phyloP scores from a whole-genome alignment of 2,329 filamentous ascomycete species.

The Pseudocercospora fijiensis region DNA sequence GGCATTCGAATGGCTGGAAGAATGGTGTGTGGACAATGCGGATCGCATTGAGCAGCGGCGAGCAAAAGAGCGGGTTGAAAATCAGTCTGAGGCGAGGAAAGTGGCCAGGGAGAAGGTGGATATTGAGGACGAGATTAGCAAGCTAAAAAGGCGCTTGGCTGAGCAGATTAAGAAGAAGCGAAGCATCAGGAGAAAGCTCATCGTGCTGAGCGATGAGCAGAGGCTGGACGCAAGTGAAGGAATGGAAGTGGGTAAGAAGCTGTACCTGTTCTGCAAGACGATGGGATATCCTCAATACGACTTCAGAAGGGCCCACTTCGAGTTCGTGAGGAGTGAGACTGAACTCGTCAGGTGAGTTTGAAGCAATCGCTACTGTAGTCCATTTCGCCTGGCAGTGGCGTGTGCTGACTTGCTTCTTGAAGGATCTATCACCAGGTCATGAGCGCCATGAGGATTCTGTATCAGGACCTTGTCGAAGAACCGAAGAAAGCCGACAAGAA shows the following conservation, averaged over 20 bases:
- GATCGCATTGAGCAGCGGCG: slow-evolving; percentile 5
- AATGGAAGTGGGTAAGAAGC: background rate
- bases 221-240: background rate
- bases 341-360: background rate
- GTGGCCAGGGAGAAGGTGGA: background rate
- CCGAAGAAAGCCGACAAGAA: slow-evolving; percentile 7
- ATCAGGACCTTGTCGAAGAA: slow-evolving; percentile 5
- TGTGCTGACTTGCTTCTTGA: background rate
- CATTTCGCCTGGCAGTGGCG: background rate
- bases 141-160: background rate
- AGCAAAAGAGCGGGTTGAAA: background rate
- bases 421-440: slow-evolving; percentile 11
- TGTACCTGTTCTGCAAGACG: background rate
- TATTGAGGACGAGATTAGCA: background rate
- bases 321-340: background rate
- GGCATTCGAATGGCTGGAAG: slow-evolving; percentile 5
- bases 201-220: background rate
- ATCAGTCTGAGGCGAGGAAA: background rate
- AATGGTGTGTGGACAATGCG: background rate
- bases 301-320: background rate
- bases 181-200: background rate
- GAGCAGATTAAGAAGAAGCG: background rate
- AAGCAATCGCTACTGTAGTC: background rate
- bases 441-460: slow-evolving; percentile 3
- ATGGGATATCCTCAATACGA: background rate